Evolutionary conservation across 176 grass and related monocot genomes (phyloP).

Genomic region (Pontederia crassipes): DNA sequence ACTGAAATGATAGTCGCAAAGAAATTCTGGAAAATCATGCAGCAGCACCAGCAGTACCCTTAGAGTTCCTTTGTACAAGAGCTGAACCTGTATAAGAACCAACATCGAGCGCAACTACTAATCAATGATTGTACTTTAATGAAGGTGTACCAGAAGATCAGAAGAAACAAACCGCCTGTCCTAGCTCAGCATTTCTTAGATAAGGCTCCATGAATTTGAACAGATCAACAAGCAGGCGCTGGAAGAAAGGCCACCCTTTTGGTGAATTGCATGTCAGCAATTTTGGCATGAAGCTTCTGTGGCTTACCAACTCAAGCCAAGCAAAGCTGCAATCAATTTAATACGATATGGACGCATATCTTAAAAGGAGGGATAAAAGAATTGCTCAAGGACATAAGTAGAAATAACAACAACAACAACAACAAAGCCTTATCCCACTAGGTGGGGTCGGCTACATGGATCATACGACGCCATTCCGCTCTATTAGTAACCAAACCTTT

Average conservation of each 20-base stretch:
- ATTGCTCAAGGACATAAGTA: no score
- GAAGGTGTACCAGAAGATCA: neutral
- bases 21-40: constrained; percentile 96
- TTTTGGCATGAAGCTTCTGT: constrained; percentile 89
- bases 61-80: constrained; percentile 90
- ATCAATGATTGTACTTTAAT: neutral
- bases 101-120: neutral
- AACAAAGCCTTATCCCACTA: no score
- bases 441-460: no score
- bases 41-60: constrained; percentile 85
- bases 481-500: no score
- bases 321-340: constrained; percentile 54
- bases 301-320: constrained; percentile 96
- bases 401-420: no score
- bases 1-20: constrained; percentile 95
- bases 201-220: constrained; percentile 98
- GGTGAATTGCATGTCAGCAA: constrained; percentile 67
- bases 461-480: no score
- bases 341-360: constrained; percentile 1
- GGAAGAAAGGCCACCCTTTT: constrained; percentile 90
- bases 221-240: constrained; percentile 86
- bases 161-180: constrained; percentile 52
- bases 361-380: neutral
- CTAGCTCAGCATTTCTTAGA: constrained; percentile 79
- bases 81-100: constrained; percentile 41